Evolutionary conservation across 495 filamentous ascomycete species (phyloP).

Genomic region (Talaromyces thailandensis): DNA sequence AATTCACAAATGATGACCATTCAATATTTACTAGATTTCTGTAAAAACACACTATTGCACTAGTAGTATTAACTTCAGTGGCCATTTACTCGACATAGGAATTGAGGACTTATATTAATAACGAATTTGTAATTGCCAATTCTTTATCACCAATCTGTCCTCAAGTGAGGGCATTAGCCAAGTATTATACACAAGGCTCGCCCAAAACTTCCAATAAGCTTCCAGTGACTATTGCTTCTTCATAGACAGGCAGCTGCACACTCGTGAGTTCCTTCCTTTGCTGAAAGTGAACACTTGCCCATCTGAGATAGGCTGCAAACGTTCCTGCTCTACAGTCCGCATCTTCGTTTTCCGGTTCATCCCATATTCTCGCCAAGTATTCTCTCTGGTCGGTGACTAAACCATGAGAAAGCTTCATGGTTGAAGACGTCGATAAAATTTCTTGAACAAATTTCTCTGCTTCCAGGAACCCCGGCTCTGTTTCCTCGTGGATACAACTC

Average conservation of each 20-base stretch:
- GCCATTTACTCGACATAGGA: background rate
- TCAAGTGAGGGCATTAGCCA: background rate
- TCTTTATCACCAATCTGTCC: background rate
- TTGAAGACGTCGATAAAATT: background rate
- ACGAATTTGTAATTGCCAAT: background rate
- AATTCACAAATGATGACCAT: too few relatives aligned
- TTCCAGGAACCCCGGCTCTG: background rate
- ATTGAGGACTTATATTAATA: background rate
- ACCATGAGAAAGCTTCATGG: constrained; percentile 1
- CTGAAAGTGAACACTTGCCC: background rate
- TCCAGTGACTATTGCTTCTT: background rate
- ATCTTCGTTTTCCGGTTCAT: constrained; percentile 4
- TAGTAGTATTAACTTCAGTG: too few relatives aligned
- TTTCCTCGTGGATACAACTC: background rate
- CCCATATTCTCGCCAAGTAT: constrained; percentile 2
- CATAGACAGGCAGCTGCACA: background rate
- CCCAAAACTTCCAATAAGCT: background rate
- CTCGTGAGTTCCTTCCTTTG: background rate
- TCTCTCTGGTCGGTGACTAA: background rate
- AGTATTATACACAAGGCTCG: background rate
- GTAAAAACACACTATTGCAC: too few relatives aligned
- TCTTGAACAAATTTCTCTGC: background rate
- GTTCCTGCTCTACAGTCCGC: background rate
- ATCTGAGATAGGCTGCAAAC: background rate
- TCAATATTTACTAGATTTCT: too few relatives aligned